Evolutionary conservation across 495 filamentous ascomycete genomes (phyloP).

Genomic region (Penicillium diatomitis): DNA sequence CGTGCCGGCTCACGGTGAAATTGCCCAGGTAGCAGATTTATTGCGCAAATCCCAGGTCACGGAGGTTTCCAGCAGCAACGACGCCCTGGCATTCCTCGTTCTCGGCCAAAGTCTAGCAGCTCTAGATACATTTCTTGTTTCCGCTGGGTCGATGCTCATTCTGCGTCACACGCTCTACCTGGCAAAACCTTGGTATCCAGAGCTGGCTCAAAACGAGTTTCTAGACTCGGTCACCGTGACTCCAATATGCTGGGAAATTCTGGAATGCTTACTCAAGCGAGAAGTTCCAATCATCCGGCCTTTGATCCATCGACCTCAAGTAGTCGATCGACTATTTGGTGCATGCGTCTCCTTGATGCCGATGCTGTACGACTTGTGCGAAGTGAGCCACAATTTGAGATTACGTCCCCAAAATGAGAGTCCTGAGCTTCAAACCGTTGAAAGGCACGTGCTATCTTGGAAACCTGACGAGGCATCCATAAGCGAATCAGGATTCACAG

Average conservation of each 20-base stretch:
- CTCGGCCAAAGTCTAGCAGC: constrained; percentile 1
- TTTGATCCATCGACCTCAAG: neutral
- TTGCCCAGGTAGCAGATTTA: neutral
- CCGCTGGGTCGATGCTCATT: constrained; percentile 1
- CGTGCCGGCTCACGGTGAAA: neutral
- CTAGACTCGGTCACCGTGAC: neutral
- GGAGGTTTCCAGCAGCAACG: neutral
- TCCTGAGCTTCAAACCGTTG: neutral
- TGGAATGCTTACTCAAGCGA: constrained; percentile 1
- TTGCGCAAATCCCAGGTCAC: neutral
- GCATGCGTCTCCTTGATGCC: constrained; percentile 1
- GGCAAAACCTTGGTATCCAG: constrained; percentile 1
- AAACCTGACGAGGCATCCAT: neutral
- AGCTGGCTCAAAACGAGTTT: neutral
- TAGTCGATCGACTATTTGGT: neutral
- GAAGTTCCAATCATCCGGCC: constrained; percentile 1
- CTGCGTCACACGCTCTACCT: neutral
- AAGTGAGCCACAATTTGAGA: constrained; percentile 1
- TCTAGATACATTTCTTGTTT: neutral
- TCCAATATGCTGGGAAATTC: neutral
- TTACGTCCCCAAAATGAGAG: neutral
- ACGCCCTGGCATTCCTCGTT: neutral
- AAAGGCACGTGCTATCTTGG: neutral
- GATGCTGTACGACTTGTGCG: neutral
- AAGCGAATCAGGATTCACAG: neutral